Evolutionary conservation across 768 basidiomycete genomes (phyloP), one percentile per base, ranked within the genome.

Genomic region (Agaricus blazei): DNA sequence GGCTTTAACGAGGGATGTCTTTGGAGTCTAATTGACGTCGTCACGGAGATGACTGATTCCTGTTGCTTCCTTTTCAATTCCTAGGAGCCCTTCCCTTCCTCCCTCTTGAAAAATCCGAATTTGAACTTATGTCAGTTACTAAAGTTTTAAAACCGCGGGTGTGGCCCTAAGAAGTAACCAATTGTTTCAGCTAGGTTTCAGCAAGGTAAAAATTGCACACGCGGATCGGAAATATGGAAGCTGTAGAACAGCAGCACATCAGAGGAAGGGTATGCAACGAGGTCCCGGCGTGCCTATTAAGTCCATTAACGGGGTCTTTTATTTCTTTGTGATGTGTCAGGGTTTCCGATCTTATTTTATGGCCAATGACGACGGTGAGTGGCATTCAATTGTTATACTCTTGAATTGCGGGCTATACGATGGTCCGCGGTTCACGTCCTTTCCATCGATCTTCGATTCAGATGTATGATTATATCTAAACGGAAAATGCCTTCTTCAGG

Each of bases 391-490:
- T 3, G 11, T 37, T 27, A 46, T 31, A 15, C 40, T 29, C 57
- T 48, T 44, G 27, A 19, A 46, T 27, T 19, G 44, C 44, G 34
- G 34, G 8, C 59, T 46, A 31, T 48, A 29, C 49, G 51, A 48
- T 47, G 51, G 54, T 46, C 52, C 55, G 55, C 60, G 58, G 54
- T 46, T 48, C 26, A 57, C 50, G 9, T 49, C 42, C 29, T 44
- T 36, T 14, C 19, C 34, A 27, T 19, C 24, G 56, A 57, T 60
- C 59, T 57, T 40, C 56, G 56, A 57, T 58, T 47, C 2, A 11
- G 37, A 38, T 44, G 44, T n/a, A 46, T n/a, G 11, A 37, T 26
- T 37, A 47, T 15, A 11, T 28, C 37, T 27, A 34, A 42, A 44
- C 44, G 54, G 54, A 47, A 56, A 56, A 56, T 44, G n/a, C 12